These are phyloP conservation scores for Neonectria magnoliae DNA, from an alignment of 2,329 filamentous ascomycete genomes.

Conservation along the genomic window DNA sequence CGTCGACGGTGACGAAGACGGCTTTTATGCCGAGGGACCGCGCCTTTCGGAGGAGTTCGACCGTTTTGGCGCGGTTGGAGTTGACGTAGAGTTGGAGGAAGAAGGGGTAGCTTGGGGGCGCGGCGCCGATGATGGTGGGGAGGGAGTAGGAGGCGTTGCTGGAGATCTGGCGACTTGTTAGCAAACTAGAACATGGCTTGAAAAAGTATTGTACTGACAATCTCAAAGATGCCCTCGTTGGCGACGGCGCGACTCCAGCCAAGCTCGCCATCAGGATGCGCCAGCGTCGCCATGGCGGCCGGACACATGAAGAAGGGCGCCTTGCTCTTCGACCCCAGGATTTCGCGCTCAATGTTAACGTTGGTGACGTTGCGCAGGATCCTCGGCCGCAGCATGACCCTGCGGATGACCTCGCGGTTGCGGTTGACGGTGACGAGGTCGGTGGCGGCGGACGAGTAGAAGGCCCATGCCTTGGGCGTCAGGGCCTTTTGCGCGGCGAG, in stretches of 20 bases:
- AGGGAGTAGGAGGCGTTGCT: constrained; percentile 43
- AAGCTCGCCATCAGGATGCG: constrained; percentile 71
- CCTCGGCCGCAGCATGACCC: constrained; percentile 68
- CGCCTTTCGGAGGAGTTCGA: constrained; percentile 53
- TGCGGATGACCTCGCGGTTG: constrained; percentile 64
- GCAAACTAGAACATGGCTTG: not conserved
- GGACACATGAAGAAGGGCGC: constrained; percentile 72
- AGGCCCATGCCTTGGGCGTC: constrained; percentile 74
- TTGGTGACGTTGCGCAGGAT: constrained; percentile 65
- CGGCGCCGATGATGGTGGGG: constrained; percentile 39
- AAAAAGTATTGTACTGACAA: constrained; percentile 20
- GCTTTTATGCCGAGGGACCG: constrained; percentile 59
- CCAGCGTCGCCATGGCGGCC: constrained; percentile 70
- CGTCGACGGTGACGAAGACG: constrained; percentile 65
- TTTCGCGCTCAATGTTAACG: constrained; percentile 61
- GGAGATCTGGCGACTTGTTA: constrained; percentile 31
- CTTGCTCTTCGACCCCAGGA: constrained; percentile 61
- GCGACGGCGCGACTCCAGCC: constrained; percentile 43
- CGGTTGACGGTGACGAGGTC: constrained; percentile 65
- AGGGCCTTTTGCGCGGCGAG: constrained; percentile 63
- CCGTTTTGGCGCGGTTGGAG: constrained; percentile 58
- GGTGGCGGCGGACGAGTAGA: constrained; percentile 73
- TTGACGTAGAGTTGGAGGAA: constrained; percentile 63
- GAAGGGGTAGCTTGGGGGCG: constrained; percentile 36
- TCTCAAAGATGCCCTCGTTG: constrained; percentile 42